Base-by-base conservation (phyloP, 805 yeast species). In the Spathaspora sp. region DNA sequence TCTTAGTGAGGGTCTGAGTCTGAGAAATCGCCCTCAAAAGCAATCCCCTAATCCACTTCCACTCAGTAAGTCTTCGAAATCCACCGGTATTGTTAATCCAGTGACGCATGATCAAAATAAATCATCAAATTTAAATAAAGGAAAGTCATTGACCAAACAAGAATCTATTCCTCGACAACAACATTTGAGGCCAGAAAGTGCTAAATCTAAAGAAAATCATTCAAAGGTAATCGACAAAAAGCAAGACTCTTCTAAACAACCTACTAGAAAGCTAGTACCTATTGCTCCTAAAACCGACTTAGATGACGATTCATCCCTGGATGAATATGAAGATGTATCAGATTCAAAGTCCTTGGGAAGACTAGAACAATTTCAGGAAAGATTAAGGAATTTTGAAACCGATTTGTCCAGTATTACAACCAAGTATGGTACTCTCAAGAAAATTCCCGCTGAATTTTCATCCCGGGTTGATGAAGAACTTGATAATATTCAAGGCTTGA, bases 361-460 rank as follows among this genome's bases (percentile, higher is more conserved):
- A 46, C 52, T 63, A 4, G 55, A 57, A 9, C 54, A 60, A 16
- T 51, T 58, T n/a, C 54, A 55, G 46, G 55, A 58, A 14, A 63
- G 64, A 44, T 54, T 66, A 58, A 60, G 59, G 40, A 55, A 52
- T 26, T 58, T 66, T 23, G 67, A 66, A 43, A 29, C 40, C 2
- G 55, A 57, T 44, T 50, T 61, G 32, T 50, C 45, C 32, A 35
- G 55, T 12, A 40, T 54, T n/a, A 11, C 51, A 7, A 35, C 26
- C n/a, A 46, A 49, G 12, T 45, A 46, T 8, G 46, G 44, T 18
- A 19, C 26, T 12, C 28, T 42, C 3, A 29, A 31, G 40, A 45
- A 45, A 35, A 45, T 45, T 12, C 47, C 47, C 26, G 11, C 6
- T n/a, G 44, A 43, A 35, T 43, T 28, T 16, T 20, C 35, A 31